Conservation (phyloP, 331 rosid genomes). For the Pyracantha coccinea region DNA sequence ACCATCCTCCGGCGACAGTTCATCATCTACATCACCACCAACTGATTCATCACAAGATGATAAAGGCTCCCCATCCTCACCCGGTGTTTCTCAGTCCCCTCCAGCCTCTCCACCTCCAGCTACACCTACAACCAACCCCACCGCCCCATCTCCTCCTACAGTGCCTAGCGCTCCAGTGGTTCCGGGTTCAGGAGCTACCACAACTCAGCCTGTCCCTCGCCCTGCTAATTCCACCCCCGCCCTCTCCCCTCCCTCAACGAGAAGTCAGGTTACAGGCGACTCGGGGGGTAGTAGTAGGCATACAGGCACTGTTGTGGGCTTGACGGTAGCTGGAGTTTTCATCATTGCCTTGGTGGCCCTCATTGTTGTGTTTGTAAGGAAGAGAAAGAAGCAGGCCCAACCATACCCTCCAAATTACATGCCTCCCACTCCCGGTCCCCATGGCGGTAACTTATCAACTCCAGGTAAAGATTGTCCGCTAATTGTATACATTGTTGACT, state of each 20-base stretch:
- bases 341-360: constrained; percentile 33
- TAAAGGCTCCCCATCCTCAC: not conserved
- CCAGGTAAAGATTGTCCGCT: not conserved
- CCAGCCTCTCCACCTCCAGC: constrained; percentile 9
- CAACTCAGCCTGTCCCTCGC: not conserved
- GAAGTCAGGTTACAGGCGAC: not conserved
- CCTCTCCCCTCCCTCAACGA: constrained; percentile 2
- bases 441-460: constrained; percentile 35
- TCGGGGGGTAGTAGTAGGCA: not conserved
- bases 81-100: not conserved
- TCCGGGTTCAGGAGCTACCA: not conserved
- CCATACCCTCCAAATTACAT: constrained; percentile 16
- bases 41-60: not conserved
- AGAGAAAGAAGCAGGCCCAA: constrained; percentile 21
- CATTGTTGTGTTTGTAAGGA: constrained; percentile 11
- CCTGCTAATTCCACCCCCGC: not conserved
- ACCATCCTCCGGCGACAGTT: not conserved
- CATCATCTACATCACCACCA: not conserved
- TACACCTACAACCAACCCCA: not conserved
- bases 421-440: constrained; percentile 12
- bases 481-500: not conserved
- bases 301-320: constrained; percentile 27
- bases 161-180: not conserved
- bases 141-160: not conserved
- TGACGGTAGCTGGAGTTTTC: constrained; percentile 35